A percentile compares a stretch with the other conserved stretches of the same genome.
These are phyloP conservation scores for Pichia sp. DNA, from an alignment of 1,139 yeast species.

Conservation along the genomic window DNA sequence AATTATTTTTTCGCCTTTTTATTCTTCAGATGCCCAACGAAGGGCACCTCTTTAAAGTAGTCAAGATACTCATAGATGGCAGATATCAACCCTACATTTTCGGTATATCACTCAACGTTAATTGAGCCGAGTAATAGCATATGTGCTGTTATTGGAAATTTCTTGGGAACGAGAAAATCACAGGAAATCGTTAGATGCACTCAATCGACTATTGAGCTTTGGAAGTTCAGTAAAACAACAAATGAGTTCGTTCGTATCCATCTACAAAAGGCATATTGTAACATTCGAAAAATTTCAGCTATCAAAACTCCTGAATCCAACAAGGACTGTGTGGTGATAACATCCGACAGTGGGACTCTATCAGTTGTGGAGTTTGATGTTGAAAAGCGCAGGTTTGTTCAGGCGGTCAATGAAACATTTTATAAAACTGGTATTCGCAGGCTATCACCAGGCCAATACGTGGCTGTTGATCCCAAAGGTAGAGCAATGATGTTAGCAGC, in stretches of 20 bases:
- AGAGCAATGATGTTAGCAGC: conserved; percentile 68
- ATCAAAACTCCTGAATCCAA: conserved; percentile 45
- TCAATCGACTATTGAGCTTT: conserved; percentile 44
- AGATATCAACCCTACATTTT: conserved; percentile 33
- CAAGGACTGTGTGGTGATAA: conserved; percentile 53
- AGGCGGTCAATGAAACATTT: conserved; percentile 57
- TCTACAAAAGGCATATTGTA: conserved; percentile 48
- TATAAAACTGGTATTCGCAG: conserved; percentile 72
- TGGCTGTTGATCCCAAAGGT: conserved; percentile 67
- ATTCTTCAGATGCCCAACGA: neutral
- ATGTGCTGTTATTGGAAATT: conserved; percentile 58
- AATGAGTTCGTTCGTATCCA: conserved; percentile 44
- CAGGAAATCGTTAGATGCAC: conserved; percentile 62
- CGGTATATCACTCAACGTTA: conserved; percentile 62
- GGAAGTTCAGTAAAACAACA: conserved; percentile 41
- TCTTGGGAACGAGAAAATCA: conserved; percentile 44
- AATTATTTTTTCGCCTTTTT: neutral
- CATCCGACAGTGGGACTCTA: conserved; percentile 78
- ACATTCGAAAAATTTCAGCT: conserved; percentile 44
- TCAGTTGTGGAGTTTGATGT: conserved; percentile 45
- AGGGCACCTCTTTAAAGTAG: no score
- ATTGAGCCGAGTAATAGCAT: conserved; percentile 46
- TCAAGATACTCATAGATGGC: conserved; percentile 2
- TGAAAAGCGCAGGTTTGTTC: conserved; percentile 33
- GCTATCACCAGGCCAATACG: conserved; percentile 65